These are phyloP conservation scores for Syncephalastrum racemosum DNA, from an alignment of 371 early-diverging fungal species.

Conservation along the genomic window DNA sequence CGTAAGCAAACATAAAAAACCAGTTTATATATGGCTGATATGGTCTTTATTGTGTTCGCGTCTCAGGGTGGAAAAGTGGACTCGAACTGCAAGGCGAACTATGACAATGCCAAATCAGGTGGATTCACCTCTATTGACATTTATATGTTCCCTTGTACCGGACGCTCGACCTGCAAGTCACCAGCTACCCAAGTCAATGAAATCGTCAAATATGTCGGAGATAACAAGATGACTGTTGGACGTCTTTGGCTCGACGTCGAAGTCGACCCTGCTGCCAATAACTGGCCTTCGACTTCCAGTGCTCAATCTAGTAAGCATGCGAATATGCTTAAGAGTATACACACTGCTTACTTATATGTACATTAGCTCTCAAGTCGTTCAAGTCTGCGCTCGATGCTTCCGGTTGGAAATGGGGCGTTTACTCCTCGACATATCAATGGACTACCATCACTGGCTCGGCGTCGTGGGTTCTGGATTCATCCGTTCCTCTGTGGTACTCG, in stretches of 20 bases:
- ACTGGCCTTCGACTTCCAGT: constrained; percentile 19
- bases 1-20: background rate
- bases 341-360: background rate
- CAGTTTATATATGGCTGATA: background rate
- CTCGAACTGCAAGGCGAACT: constrained; percentile 17
- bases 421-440: constrained; percentile 22
- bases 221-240: constrained; percentile 21
- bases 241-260: constrained; percentile 27
- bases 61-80: constrained; percentile 20
- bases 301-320: constrained; percentile 11
- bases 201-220: constrained; percentile 12
- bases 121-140: constrained; percentile 17
- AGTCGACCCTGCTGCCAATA: constrained; percentile 21
- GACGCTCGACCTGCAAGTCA: constrained; percentile 25
- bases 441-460: constrained; percentile 15
- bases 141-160: constrained; percentile 31
- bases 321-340: background rate
- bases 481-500: constrained; percentile 24
- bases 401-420: constrained; percentile 28
- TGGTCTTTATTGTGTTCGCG: background rate
- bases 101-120: constrained; percentile 19
- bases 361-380: constrained; percentile 15
- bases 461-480: constrained; percentile 17
- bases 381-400: constrained; percentile 16
- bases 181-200: constrained; percentile 23